Base-by-base conservation (phyloP, 768 basidiomycete species). In the Trametes sanguinea region DNA sequence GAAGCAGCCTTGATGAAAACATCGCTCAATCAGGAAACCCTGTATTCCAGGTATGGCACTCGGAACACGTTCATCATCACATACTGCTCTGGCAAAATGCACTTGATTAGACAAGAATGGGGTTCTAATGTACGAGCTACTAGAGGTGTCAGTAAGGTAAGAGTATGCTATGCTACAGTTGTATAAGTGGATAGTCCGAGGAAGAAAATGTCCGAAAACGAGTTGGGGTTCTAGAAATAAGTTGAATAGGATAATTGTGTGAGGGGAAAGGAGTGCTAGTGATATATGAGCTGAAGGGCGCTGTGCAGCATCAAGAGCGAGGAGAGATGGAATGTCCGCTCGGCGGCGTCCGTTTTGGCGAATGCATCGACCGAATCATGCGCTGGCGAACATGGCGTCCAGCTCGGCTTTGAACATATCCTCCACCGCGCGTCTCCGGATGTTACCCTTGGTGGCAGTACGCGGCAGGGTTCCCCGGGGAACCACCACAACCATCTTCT, bases 381-480 rank as follows among this genome's bases (percentile, higher is more conserved):
- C 58, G 39, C 57, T 54, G 39, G 63, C 67, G 65, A 83, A 89
- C 48, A 89, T 81, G 47, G 68, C 65, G 72, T 90, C 87, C 29
- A 90, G 79, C 51, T 81, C 76, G 13, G 70, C 65, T 69, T 79
- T 78, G 76, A 82, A 88, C 29, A 78, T 72, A 63, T 87, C 85
- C 74, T 90, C 89, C 39, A 90, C 87, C 29, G 86, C 88, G 67
- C 81, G 83, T 52, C 89, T 81, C 44, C 89, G 82, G 61, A 91
- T 85, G 69, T 90, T 90, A 37, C 89, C 88, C 75, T 90, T 90
- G 27, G 88, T 89, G 33, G 83, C 83, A 0, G 89, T 90, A 65
- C 89, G 79, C 37, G 89, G 89, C 51, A 90, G 80, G 3, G 86
- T 81, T 16, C 80, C 80, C 30, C 76, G 74, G n/a, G 83, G 78